Conservation (phyloP, 2,329 filamentous ascomycete genomes). For the Aphanocladium album region DNA sequence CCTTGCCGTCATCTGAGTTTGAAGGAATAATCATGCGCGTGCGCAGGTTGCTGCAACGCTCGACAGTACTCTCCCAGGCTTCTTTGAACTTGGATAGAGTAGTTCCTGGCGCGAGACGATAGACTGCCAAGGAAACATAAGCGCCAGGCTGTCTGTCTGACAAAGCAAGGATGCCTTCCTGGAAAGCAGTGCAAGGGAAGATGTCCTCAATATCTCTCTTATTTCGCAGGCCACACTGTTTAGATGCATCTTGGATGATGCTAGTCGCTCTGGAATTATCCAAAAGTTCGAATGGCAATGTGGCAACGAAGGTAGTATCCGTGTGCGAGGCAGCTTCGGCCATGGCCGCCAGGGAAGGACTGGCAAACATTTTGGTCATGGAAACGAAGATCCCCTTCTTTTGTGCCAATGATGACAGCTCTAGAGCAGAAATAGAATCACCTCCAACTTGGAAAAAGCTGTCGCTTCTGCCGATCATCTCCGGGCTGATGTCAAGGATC, state of each 20-base stretch:
- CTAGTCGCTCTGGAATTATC: not conserved
- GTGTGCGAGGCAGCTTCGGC: not conserved
- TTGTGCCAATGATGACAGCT: conserved; percentile 24
- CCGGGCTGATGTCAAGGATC: not conserved
- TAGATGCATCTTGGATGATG: not conserved
- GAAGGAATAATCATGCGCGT: conserved; percentile 12
- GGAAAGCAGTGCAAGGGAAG: conserved; percentile 36
- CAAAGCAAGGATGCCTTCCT: conserved; percentile 35
- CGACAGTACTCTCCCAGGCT: conserved; percentile 22
- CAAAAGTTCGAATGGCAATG: not conserved
- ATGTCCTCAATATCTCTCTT: conserved; percentile 24
- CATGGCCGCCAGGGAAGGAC: not conserved
- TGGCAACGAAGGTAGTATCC: not conserved
- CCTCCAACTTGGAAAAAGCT: conserved; percentile 52
- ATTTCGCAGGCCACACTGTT: not conserved
- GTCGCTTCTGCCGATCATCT: conserved; percentile 39
- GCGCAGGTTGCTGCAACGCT: conserved; percentile 11
- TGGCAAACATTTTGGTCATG: not conserved
- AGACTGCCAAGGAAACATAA: conserved; percentile 30
- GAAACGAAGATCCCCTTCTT: conserved; percentile 18
- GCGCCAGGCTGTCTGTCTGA: conserved; percentile 29
- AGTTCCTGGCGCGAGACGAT: conserved; percentile 18
- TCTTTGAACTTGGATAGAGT: conserved; percentile 22
- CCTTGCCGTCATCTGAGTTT: not conserved
- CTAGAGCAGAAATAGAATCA: conserved; percentile 50